These are phyloP conservation scores for Pichia gijzeniarum DNA, from an alignment of 805 yeast species.

Conservation along the genomic window DNA sequence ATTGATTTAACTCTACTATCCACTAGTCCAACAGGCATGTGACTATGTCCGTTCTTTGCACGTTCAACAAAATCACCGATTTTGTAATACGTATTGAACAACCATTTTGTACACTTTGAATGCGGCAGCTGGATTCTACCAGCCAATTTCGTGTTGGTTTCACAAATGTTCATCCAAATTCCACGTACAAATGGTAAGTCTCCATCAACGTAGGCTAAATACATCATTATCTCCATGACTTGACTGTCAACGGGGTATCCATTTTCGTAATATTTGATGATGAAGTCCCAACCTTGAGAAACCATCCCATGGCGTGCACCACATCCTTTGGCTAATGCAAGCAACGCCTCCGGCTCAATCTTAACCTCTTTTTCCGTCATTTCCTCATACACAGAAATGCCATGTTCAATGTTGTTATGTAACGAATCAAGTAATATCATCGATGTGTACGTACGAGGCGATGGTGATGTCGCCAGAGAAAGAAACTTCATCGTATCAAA, in stretches of 20 bases:
- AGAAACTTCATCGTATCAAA: conserved; percentile 85
- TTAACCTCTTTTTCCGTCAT: conserved; percentile 34
- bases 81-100: conserved; percentile 37
- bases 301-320: conserved; percentile 42
- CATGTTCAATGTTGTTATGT: conserved; percentile 61
- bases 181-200: conserved; percentile 71
- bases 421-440: conserved; percentile 62
- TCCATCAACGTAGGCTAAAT: conserved; percentile 73
- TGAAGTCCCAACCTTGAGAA: conserved; percentile 69
- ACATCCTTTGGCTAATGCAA: conserved; percentile 65
- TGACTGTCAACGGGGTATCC: conserved; percentile 31
- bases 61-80: conserved; percentile 8
- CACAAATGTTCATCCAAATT: conserved; percentile 35
- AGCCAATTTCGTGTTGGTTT: conserved; percentile 18
- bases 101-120: conserved; percentile 28
- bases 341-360: conserved; percentile 41
- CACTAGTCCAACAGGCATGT: conserved; percentile 27
- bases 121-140: conserved; percentile 19
- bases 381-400: conserved; percentile 70
- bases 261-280: conserved; percentile 52
- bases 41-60: conserved; percentile 1
- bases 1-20: conserved; percentile 38
- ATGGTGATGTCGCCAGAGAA: conserved; percentile 61
- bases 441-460: conserved; percentile 57
- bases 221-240: conserved; percentile 62